Conservation (phyloP, 345 rosid genomes). For the Populus euphratica region DNA sequence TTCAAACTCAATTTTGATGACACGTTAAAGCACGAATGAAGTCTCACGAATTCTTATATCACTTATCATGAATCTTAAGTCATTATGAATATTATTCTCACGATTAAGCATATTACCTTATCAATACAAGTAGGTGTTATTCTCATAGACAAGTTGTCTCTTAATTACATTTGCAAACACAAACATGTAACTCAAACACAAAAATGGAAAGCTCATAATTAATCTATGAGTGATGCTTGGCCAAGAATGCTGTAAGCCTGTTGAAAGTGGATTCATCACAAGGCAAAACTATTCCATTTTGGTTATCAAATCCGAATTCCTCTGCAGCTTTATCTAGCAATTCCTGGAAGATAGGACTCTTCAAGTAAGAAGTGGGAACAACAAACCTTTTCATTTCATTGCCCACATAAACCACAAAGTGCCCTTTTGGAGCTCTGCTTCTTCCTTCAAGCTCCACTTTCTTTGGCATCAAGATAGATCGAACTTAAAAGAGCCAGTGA, state of each 20-base stretch:
- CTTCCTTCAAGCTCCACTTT: conserved; percentile 12
- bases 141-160: not conserved
- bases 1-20: not conserved
- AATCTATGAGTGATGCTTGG: not conserved
- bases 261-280: conserved; percentile 23
- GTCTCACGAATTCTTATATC: not conserved
- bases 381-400: conserved; percentile 26
- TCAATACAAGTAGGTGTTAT: not conserved
- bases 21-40: too few species aligned
- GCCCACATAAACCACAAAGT: conserved; percentile 37
- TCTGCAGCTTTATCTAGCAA: conserved; percentile 32
- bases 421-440: conserved; percentile 29
- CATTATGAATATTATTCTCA: too few species aligned
- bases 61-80: too few species aligned
- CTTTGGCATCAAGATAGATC: conserved; percentile 11
- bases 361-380: conserved; percentile 22
- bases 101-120: too few species aligned
- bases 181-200: not conserved
- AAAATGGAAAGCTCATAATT: not conserved
- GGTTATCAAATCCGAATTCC: conserved; percentile 25
- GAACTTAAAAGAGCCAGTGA: not conserved
- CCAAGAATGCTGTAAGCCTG: conserved; percentile 1
- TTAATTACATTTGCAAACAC: not conserved
- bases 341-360: conserved; percentile 22
- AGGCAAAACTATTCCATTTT: conserved; percentile 17